Base-by-base conservation (phyloP, 495 filamentous ascomycete genomes). In the Coniosporium apollinis region DNA sequence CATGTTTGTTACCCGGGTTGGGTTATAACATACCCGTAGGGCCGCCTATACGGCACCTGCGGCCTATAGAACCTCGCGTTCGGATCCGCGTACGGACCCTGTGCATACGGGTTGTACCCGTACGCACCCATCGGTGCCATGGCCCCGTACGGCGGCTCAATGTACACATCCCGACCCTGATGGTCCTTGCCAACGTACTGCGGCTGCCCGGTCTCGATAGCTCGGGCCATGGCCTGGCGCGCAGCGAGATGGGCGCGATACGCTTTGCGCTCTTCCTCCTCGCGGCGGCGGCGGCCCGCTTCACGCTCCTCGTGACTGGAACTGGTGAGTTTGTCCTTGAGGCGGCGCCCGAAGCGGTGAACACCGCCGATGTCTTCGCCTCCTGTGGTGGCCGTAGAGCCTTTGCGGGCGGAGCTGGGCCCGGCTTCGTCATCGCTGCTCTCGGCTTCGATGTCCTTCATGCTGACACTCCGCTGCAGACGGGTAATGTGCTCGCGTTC, bases 301-400 rank as follows among this genome's bases (percentile, higher is more conserved):
- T 54, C 57, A 24, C 64, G 59, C 37, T 68, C 39, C 22, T 59
- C 50, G 48, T 66, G 64, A 10, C 63, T 64, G 0, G 49, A 52
- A 33, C 45, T 29, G 0, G 64, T 67, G 14, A 66, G 14, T 33
- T 59, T 58, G 40, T 67, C 62, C 36, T 68, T 68, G 39, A 68
- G 44, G 20, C 49, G 59, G 30, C 64, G 56, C 9, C 59, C 61
- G 25, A 66, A 54, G 19, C 49, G 53, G n/a, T 51, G 41, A 24
- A 46, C 42, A 2, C 49, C 52, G 1, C 34, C 36, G 2, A 43
- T 42, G 18, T 50, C 30, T 0, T 50, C 38, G 9, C 21, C 37
- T 24, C 18, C 43, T 15, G 24, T 35, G 24, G 39, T 14, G 41
- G 33, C 6, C 37, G 37, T 13, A 41, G 21, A 10, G 34, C 4